These are phyloP conservation scores for Blepharisma japonicum DNA, from an alignment of 73 alveolate species.

Conservation along the genomic window DNA sequence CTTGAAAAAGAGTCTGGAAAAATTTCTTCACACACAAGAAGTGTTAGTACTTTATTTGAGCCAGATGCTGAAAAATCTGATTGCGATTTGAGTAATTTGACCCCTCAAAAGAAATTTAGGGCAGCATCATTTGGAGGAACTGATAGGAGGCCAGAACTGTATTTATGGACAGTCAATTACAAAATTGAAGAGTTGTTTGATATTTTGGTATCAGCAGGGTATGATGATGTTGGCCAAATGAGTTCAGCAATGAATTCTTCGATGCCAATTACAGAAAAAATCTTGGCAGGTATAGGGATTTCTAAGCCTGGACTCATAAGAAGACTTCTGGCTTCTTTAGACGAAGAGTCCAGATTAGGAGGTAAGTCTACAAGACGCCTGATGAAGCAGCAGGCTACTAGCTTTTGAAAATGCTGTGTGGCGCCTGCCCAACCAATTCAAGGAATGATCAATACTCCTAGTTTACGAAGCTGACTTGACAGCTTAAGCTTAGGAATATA, in stretches of 20 bases:
- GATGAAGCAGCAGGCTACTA: neutral
- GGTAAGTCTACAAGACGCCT: constrained; percentile 1
- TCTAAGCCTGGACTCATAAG: neutral
- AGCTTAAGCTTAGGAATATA: neutral
- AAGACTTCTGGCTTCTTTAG: constrained; percentile 12
- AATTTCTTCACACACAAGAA: no score
- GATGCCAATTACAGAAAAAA: constrained; percentile 6
- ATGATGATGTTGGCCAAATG: neutral
- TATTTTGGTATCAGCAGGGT: neutral
- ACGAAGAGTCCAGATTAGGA: neutral
- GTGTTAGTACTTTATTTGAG: no score
- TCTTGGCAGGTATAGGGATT: neutral
- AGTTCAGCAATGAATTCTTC: constrained; percentile 9
- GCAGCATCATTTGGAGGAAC: no score
- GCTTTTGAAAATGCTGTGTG: neutral
- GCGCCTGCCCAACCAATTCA: neutral
- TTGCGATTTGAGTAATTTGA: no score
- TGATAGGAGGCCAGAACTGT: no score
- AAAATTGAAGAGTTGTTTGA: constrained; percentile 11
- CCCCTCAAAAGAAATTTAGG: no score
- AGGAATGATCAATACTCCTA: neutral
- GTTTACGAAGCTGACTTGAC: neutral
- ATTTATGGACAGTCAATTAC: neutral
- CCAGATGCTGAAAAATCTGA: no score
- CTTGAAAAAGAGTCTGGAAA: no score